These are phyloP conservation scores for Clitopilus passeckerianus DNA, from an alignment of 768 basidiomycete genomes.

Conservation along the genomic window DNA sequence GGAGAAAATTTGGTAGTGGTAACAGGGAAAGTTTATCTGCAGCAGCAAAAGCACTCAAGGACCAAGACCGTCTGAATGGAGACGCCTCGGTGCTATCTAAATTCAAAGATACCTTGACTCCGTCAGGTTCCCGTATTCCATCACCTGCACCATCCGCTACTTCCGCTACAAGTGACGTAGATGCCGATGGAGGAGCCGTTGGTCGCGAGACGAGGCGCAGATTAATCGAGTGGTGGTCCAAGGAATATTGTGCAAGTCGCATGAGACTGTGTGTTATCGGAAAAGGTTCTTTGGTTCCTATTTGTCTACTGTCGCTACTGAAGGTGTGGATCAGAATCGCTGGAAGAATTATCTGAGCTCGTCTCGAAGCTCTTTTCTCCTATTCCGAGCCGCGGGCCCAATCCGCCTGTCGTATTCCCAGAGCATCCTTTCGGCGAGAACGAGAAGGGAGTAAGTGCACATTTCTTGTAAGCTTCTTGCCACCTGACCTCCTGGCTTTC, in stretches of 20 bases:
- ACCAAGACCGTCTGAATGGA: conserved; percentile 35
- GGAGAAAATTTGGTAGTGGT: conserved; percentile 91
- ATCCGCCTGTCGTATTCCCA: conserved; percentile 54
- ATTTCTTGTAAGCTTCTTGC: conserved; percentile 2
- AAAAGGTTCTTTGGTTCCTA: conserved; percentile 45
- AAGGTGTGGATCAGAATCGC: conserved; percentile 45
- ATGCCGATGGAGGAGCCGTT: conserved; percentile 71
- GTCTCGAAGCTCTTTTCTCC: conserved; percentile 68
- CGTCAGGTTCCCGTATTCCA: conserved; percentile 47
- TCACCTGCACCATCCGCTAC: conserved; percentile 57
- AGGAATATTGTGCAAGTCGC: conserved; percentile 76
- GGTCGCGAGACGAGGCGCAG: conserved; percentile 79
- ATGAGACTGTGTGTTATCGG: conserved; percentile 82
- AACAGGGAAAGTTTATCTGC: conserved; percentile 68
- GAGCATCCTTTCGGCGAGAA: conserved; percentile 76
- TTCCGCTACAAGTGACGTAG: conserved; percentile 50
- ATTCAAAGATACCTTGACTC: conserved; percentile 33
- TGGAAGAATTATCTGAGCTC: conserved; percentile 65
- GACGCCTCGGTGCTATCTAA: conserved; percentile 18
- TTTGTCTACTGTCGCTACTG: not conserved
- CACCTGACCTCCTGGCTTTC: conserved; percentile 15
- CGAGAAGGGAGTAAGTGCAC: conserved; percentile 60
- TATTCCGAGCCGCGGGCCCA: conserved; percentile 56
- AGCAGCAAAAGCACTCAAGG: conserved; percentile 53
- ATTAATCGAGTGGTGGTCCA: conserved; percentile 80